Evolutionary conservation across 345 rosid species (phyloP), one percentile per base, ranked within the genome.

Genomic region (Chamaenerion angustifolium): DNA sequence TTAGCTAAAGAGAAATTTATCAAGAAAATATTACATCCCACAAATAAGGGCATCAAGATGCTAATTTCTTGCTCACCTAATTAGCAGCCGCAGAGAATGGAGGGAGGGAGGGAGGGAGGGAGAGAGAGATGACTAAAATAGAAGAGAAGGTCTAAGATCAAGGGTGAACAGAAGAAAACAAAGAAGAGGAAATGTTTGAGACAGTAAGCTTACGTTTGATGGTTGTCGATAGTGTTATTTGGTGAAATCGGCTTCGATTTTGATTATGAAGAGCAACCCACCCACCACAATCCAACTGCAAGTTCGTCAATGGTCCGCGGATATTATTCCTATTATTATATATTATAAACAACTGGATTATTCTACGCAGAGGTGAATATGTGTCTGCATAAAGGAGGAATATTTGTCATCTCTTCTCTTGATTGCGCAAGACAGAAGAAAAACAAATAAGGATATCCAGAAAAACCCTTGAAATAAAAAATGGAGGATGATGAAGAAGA

Each of bases 211-310:
- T 68, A 75, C 83, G 67, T 69, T 74, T 43, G 55, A 41, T 49
- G 47, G 31, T 27, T 50, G 51, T 41, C 35, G 65, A 42, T 48
- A 52, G 25, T 43, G 48, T 40, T 52, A 52, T 43, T 27, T 57
- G 48, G n/a, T 47, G 59, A 46, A 64, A 63, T 71, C 76, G 64
- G 81, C 69, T 71, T 71, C 76, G 64, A 68, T 62, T 70, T 42
- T 27, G 65, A 40, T n/a, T 18, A 52, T 8, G 25, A 11, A 9
- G 43, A 17, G 43, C n/a, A 27, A 17, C 18, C 11, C 46, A 12
- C 45, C 46, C 14, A 41, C 54, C 43, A 44, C 70, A 68, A 62
- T 58, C 64, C 63, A 57, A 48, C 60, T 42, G 54, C 42, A 21
- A 42, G 63, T 52, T 63, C 68, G 51, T 49, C 71, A 57, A 51